phyloP scores from a whole-genome alignment of 371 early-diverging fungal genomes.

The Apophysomyces trapeziformis region DNA sequence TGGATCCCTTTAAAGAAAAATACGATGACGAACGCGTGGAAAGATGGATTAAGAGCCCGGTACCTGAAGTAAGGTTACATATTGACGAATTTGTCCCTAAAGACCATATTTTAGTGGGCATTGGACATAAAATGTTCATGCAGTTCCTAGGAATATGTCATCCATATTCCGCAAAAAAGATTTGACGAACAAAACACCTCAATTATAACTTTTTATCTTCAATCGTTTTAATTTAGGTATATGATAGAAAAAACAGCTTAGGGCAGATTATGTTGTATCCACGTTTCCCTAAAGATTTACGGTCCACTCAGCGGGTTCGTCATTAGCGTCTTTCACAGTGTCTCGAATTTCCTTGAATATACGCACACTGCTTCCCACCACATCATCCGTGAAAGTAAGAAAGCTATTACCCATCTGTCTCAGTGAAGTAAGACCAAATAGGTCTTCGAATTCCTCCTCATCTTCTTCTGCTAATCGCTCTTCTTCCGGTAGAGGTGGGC shows the following conservation, averaged over 20 bases:
- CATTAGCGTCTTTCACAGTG: constrained; percentile 32
- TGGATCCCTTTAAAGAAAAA: constrained; percentile 58
- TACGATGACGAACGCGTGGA: constrained; percentile 39
- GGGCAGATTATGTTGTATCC: constrained; percentile 18
- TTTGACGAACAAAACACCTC: no score
- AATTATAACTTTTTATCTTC: no score
- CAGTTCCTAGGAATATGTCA: constrained; percentile 26
- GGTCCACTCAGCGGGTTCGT: constrained; percentile 18
- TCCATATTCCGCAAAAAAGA: no score
- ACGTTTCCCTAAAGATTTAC: constrained; percentile 7
- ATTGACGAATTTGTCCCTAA: constrained; percentile 25
- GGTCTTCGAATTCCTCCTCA: constrained; percentile 32
- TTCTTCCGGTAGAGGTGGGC: constrained; percentile 1
- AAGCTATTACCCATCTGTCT: constrained; percentile 46
- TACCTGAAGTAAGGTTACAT: constrained; percentile 38
- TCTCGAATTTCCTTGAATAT: constrained; percentile 45
- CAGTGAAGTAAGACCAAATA: constrained; percentile 50
- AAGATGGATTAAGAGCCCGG: constrained; percentile 33
- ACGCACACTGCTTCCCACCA: constrained; percentile 42
- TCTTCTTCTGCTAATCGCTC: constrained; percentile 13
- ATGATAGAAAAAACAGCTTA: no score
- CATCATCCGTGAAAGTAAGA: constrained; percentile 34
- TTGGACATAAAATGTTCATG: constrained; percentile 40
- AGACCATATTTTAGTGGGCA: constrained; percentile 30
- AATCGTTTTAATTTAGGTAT: no score